Conservation (phyloP, 192 early-diverging fungal genomes). For the Rhizophagus sp. region DNA sequence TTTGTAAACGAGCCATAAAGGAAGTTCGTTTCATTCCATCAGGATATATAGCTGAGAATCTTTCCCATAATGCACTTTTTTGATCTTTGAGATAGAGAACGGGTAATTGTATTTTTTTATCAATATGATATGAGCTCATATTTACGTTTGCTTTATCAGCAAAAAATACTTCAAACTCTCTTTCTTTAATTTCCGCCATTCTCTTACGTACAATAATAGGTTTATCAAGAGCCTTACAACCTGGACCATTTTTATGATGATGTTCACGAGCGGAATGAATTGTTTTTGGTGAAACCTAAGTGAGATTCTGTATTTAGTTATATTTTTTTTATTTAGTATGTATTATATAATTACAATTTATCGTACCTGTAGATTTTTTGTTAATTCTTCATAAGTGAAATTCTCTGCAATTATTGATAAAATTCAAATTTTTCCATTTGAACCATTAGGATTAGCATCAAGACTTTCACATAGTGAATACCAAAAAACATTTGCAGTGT, state of each 20-base stretch:
- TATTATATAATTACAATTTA: too few species aligned
- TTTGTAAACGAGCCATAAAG: not conserved
- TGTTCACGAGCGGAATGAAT: not conserved
- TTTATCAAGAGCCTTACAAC: not conserved
- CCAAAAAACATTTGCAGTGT: too few species aligned
- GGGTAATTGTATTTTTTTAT: not conserved
- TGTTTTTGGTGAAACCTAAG: not conserved
- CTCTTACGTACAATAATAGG: not conserved
- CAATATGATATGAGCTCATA: too few species aligned
- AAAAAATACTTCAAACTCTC: too few species aligned
- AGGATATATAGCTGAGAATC: not conserved
- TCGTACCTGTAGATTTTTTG: not conserved
- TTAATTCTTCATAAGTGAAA: not conserved
- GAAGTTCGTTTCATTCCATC: too few species aligned
- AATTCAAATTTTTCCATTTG: too few species aligned
- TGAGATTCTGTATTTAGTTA: too few species aligned
- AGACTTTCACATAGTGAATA: too few species aligned
- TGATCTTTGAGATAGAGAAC: not conserved
- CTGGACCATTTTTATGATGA: not conserved
- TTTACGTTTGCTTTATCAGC: too few species aligned
- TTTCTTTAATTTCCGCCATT: not conserved
- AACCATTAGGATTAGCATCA: too few species aligned
- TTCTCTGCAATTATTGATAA: constrained; percentile 1
- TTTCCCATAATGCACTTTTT: not conserved
- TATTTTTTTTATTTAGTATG: too few species aligned